phyloP scores from a whole-genome alignment of 2,329 filamentous ascomycete species.

The Colletotrichum sp. region DNA sequence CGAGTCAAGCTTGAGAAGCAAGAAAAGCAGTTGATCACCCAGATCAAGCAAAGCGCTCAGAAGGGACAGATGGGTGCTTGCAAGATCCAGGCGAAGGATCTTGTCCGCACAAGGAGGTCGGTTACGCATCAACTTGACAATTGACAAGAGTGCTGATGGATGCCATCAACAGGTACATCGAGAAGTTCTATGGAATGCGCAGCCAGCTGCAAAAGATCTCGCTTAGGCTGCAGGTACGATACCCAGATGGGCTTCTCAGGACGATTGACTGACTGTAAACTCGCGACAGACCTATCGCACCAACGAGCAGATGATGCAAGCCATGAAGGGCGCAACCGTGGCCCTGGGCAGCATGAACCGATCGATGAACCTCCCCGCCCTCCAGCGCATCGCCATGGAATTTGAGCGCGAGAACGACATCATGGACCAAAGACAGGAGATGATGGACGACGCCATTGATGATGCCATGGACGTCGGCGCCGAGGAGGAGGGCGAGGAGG shows the following conservation, averaged over 20 bases:
- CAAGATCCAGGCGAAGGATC: slow-evolving; percentile 97
- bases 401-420: slow-evolving; percentile 99
- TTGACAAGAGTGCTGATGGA: not conserved
- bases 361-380: slow-evolving; percentile 93
- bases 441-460: slow-evolving; percentile 99
- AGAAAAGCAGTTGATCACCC: slow-evolving; percentile 93
- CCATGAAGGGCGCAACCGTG: slow-evolving; percentile 96
- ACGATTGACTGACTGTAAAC: not conserved
- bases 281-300: slow-evolving; percentile 82
- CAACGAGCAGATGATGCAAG: slow-evolving; percentile 99
- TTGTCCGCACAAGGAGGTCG: slow-evolving; percentile 86
- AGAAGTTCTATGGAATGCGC: slow-evolving; percentile 98
- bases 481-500: slow-evolving; percentile 95
- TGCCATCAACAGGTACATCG: slow-evolving; percentile 71
- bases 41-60: slow-evolving; percentile 98
- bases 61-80: slow-evolving; percentile 98
- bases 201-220: slow-evolving; percentile 97
- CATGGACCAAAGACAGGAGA: slow-evolving; percentile 98
- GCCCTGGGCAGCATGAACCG: slow-evolving; percentile 96
- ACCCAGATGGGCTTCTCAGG: not conserved
- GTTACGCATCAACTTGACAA: not conserved
- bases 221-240: slow-evolving; percentile 82
- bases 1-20: slow-evolving; percentile 96
- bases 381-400: slow-evolving; percentile 98
- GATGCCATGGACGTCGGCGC: slow-evolving; percentile 90